A percentile compares a stretch with the other conserved stretches of the same genome.
Conservation (phyloP, 768 basidiomycete genomes). For the Podaxis mareebaensis region DNA sequence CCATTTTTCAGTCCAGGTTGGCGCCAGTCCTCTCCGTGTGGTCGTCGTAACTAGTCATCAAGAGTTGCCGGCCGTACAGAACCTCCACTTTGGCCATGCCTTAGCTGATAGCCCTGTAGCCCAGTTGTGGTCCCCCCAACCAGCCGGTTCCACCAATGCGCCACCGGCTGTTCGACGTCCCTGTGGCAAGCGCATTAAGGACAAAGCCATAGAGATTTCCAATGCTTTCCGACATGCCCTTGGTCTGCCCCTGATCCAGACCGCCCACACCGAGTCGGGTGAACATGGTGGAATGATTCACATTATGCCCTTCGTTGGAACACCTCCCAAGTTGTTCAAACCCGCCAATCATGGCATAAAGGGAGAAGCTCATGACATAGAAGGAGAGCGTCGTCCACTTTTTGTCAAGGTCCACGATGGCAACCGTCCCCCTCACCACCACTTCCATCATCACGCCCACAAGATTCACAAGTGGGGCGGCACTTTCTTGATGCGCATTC, state of each 20-base stretch:
- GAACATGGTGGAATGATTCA: conserved; percentile 27
- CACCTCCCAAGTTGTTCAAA: conserved; percentile 22
- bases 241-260: conserved; percentile 51
- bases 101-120: conserved; percentile 6
- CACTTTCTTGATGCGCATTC: conserved; percentile 61
- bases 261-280: conserved; percentile 16
- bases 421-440: conserved; percentile 23
- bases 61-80: background rate
- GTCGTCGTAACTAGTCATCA: conserved; percentile 31
- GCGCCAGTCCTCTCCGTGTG: conserved; percentile 53
- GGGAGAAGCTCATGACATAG: background rate
- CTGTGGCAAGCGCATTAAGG: conserved; percentile 22
- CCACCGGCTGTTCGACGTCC: conserved; percentile 20
- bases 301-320: conserved; percentile 36
- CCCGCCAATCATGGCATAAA: background rate
- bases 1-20: conserved; percentile 34
- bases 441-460: conserved; percentile 26
- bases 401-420: conserved; percentile 5
- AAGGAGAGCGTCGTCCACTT: background rate
- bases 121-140: background rate
- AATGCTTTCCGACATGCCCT: conserved; percentile 57
- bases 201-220: conserved; percentile 52
- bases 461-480: conserved; percentile 27
- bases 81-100: conserved; percentile 26
- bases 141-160: background rate